Conservation (phyloP, 2,329 filamentous ascomycete species). For the Ceratocystiopsis brevicomis region DNA sequence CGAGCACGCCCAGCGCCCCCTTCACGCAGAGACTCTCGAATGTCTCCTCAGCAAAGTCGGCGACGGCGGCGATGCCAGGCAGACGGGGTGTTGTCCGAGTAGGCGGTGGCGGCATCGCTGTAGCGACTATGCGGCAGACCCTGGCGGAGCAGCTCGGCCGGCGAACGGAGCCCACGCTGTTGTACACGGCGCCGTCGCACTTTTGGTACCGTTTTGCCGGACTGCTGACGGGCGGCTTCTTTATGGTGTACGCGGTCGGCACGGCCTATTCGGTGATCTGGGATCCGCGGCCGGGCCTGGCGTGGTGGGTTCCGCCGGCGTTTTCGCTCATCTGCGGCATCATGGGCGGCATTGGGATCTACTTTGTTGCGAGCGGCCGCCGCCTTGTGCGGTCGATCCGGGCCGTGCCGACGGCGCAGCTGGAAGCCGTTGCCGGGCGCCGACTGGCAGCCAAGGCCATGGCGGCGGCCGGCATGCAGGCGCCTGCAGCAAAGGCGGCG, state of each 20-base stretch:
- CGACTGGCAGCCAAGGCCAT: slow-evolving; percentile 6
- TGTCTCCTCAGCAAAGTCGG: no score
- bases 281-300: slow-evolving; percentile 30
- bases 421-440: slow-evolving; percentile 1
- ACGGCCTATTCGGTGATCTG: slow-evolving; percentile 31
- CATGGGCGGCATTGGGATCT: slow-evolving; percentile 40
- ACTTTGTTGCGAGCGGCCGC: slow-evolving; percentile 37
- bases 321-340: slow-evolving; percentile 39
- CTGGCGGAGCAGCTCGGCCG: slow-evolving; percentile 37
- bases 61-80: background rate
- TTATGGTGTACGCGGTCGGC: slow-evolving; percentile 29
- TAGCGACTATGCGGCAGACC: slow-evolving; percentile 2
- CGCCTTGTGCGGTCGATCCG: slow-evolving; percentile 39
- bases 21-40: no score
- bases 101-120: no score
- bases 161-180: slow-evolving; percentile 33
- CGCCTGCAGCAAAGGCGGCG: slow-evolving; percentile 7
- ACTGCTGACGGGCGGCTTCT: slow-evolving; percentile 35
- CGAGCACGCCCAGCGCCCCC: background rate
- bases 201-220: slow-evolving; percentile 41
- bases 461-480: slow-evolving; percentile 1
- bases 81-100: no score
- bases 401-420: slow-evolving; percentile 25
- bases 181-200: slow-evolving; percentile 49
- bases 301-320: slow-evolving; percentile 35